A percentile compares a stretch with the other conserved stretches of the same genome.
Evolutionary conservation across 2,329 filamentous ascomycete genomes (phyloP).

Genomic region (Paramyrothecium sp.): DNA sequence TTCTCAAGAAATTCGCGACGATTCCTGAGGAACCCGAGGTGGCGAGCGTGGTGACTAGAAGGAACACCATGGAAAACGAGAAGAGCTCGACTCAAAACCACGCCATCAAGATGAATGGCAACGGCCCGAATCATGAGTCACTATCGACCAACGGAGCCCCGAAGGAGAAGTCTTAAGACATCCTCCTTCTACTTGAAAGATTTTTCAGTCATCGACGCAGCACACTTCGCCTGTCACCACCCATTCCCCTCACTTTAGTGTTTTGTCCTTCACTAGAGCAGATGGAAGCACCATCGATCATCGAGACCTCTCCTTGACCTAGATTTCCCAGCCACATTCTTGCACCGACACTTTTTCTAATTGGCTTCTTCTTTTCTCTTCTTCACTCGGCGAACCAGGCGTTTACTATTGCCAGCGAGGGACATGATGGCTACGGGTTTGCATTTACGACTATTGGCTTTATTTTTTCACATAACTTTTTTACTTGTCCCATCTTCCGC

Average conservation of each 20-base stretch:
- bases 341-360: not conserved
- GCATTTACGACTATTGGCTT: not conserved
- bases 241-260: too few species aligned
- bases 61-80: not conserved
- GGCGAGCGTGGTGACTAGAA: not conserved
- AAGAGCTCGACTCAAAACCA: not conserved
- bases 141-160: not conserved
- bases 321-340: too few species aligned
- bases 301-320: too few species aligned
- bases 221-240: too few species aligned
- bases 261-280: too few species aligned
- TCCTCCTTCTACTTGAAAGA: too few species aligned
- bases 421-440: not conserved
- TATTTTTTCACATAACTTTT: not conserved
- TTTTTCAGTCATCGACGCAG: too few species aligned
- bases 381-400: not conserved
- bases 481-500: not conserved
- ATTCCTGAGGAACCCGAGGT: conserved; percentile 65
- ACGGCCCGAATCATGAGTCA: not conserved
- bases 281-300: too few species aligned
- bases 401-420: not conserved
- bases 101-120: not conserved
- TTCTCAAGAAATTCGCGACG: conserved; percentile 79
- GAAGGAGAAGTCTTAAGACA: not conserved
- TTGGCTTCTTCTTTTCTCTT: not conserved